Percentiles rank a stretch among this genome's conserved stretches.
These are phyloP conservation scores for Sclerotinia glacialis DNA, from an alignment of 2,329 filamentous ascomycete genomes.

Conservation along the genomic window DNA sequence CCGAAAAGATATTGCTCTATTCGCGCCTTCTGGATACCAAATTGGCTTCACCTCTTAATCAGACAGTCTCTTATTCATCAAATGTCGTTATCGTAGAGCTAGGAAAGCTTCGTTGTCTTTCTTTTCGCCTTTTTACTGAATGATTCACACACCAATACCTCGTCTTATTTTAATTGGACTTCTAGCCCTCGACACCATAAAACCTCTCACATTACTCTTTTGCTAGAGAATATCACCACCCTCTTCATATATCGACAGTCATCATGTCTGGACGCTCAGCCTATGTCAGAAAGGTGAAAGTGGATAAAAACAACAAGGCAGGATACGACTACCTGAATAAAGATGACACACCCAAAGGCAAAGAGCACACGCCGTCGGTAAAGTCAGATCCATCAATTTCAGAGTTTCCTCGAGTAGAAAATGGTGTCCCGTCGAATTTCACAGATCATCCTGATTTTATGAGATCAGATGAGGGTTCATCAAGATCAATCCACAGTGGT, in stretches of 20 bases:
- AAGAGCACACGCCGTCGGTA: conserved; percentile 2
- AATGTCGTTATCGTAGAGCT: not conserved
- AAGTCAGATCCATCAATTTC: conserved; percentile 17
- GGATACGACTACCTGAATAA: conserved; percentile 18
- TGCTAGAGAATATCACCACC: not conserved
- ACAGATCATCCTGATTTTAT: conserved; percentile 9
- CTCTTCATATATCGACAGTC: not conserved
- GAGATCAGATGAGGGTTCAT: conserved; percentile 1
- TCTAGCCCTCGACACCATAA: not conserved
- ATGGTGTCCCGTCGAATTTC: not conserved
- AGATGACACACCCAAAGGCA: conserved; percentile 14
- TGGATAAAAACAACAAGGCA: conserved; percentile 40
- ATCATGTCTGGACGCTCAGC: conserved; percentile 56
- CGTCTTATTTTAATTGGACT: not conserved
- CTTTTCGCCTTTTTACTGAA: not conserved
- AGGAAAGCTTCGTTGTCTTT: not conserved
- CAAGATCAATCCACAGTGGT: conserved; percentile 5
- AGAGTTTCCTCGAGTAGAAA: not conserved
- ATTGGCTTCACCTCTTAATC: not conserved
- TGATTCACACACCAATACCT: not conserved
- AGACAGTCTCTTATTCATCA: not conserved
- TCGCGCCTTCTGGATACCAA: not conserved
- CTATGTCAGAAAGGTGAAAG: conserved; percentile 56
- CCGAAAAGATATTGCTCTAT: not conserved
- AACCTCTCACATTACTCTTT: not conserved